Evolutionary conservation across 1,284 basidiomycete genomes (phyloP).

Genomic region (Ganoderma resinaceum): DNA sequence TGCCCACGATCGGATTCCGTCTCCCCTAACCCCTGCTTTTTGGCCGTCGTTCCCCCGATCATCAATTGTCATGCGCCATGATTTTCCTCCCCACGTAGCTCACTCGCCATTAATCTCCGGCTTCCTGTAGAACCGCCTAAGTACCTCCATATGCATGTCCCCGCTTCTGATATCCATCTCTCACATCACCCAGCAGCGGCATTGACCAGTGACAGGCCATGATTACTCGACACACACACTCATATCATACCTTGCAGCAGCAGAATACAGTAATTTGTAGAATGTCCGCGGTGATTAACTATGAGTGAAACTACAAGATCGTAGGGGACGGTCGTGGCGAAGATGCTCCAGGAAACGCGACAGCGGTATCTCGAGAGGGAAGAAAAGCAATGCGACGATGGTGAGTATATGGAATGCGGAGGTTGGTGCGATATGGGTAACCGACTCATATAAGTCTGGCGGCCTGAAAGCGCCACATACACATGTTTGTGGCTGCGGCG

Average conservation of each 20-base stretch:
- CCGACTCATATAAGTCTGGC: neutral
- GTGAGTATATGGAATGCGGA: conserved; percentile 14
- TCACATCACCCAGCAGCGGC: neutral
- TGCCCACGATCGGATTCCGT: conserved; percentile 8
- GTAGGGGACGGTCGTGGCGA: conserved; percentile 9
- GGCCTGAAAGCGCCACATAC: neutral
- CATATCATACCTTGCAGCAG: conserved; percentile 33
- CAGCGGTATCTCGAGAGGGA: conserved; percentile 31
- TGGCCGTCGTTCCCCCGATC: neutral
- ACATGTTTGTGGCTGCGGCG: neutral
- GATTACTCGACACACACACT: neutral
- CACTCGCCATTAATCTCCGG: conserved; percentile 15
- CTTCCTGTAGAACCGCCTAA: neutral
- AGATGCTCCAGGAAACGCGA: conserved; percentile 24
- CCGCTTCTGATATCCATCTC: neutral
- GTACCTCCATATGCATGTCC: conserved; percentile 1
- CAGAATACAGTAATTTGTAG: conserved; percentile 40
- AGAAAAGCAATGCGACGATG: conserved; percentile 27
- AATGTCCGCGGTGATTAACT: conserved; percentile 32
- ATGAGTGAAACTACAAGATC: conserved; percentile 29
- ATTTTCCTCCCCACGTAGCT: conserved; percentile 10
- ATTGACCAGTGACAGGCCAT: neutral
- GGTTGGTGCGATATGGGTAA: conserved; percentile 7
- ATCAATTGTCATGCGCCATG: neutral
- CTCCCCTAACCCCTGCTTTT: neutral